Conservation (phyloP, 441 rosid genomes). For the Iberis amara region DNA sequence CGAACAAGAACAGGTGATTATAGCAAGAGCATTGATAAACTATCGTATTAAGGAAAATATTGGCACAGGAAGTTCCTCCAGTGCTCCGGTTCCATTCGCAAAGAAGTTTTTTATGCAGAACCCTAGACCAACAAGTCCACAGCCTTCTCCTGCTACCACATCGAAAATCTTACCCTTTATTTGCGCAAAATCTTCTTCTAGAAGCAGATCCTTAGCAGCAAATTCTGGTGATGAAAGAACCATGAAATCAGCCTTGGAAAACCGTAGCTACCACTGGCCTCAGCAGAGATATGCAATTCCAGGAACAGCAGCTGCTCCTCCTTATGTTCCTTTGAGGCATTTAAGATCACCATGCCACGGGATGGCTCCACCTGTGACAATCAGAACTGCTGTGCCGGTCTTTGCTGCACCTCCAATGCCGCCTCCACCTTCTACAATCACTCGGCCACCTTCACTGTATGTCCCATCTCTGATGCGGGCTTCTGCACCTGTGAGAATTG, state of each 20-base stretch:
- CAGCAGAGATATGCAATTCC: slow-evolving; percentile 63
- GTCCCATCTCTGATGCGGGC: slow-evolving; percentile 42
- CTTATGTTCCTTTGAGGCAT: slow-evolving; percentile 75
- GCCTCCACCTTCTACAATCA: slow-evolving; percentile 38
- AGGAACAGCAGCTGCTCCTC: slow-evolving; percentile 41
- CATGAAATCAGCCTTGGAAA: slow-evolving; percentile 38
- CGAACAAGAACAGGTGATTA: slow-evolving; percentile 84
- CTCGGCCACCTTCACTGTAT: slow-evolving; percentile 27
- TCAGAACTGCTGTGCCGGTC: slow-evolving; percentile 75
- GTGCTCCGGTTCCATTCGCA: slow-evolving; percentile 53
- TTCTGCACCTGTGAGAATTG: slow-evolving; percentile 41
- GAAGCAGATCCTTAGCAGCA: slow-evolving; percentile 46
- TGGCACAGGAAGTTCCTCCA: slow-evolving; percentile 48
- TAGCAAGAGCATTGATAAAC: slow-evolving; percentile 70
- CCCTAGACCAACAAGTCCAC: slow-evolving; percentile 88
- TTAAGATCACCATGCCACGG: slow-evolving; percentile 56
- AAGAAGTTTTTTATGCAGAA: slow-evolving; percentile 54
- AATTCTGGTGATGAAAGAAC: slow-evolving; percentile 17
- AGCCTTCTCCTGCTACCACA: slow-evolving; percentile 51
- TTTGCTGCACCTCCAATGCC: slow-evolving; percentile 82
- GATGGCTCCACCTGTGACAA: slow-evolving; percentile 81
- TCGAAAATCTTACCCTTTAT: slow-evolving; percentile 89
- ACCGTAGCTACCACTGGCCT: slow-evolving; percentile 36
- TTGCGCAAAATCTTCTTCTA: slow-evolving; percentile 51
- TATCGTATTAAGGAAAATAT: slow-evolving; percentile 75